Base-by-base conservation (phyloP, 345 rosid species). In the Orychophragmus violaceus region DNA sequence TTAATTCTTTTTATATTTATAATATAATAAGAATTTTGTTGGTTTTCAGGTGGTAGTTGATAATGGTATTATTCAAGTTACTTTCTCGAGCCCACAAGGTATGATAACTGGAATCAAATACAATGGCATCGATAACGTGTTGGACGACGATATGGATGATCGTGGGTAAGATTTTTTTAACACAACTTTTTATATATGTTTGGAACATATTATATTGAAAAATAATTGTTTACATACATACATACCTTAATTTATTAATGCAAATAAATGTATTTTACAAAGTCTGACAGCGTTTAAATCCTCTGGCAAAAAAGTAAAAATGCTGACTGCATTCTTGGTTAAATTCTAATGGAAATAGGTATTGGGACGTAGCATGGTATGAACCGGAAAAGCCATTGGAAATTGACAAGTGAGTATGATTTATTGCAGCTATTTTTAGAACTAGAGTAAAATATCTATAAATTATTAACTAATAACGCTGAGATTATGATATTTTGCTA, bases 321-420 rank as follows among this genome's bases (percentile, higher is more conserved):
- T n/a, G n/a, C n/a, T n/a, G 46, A 27, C 32, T 27, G 16, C 32
- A 33, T 54, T 53, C 29, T 44, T 32, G 23, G 41, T 46, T 24
- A 28, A 19, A 21, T 66, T 39, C 18, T 59, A 39, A 23, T 59
- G 53, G 27, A 68, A 61, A 10, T 55, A 76, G 98, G 80, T 94
- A 94, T 55, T 94, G 97, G 99, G 99, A 94, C 41, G 71, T 87
- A 13, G 91, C 75, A 1, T 88, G 97, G 97, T 77, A 82, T 66
- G 66, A 59, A 72, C 87, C 84, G 7, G 81, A 66, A 39, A 57
- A 70, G n/a, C 12, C 22, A 27, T 16, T 74, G 80, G 63, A 81
- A 76, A 85, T 79, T 37, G 81, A 80, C 72, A 86, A 71, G 66
- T 69, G 24, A 74, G 54, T 71, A n/a, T 49, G 17, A 24, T 69